These are phyloP conservation scores for Pichia nakasei DNA, from an alignment of 805 yeast species.

Conservation along the genomic window DNA sequence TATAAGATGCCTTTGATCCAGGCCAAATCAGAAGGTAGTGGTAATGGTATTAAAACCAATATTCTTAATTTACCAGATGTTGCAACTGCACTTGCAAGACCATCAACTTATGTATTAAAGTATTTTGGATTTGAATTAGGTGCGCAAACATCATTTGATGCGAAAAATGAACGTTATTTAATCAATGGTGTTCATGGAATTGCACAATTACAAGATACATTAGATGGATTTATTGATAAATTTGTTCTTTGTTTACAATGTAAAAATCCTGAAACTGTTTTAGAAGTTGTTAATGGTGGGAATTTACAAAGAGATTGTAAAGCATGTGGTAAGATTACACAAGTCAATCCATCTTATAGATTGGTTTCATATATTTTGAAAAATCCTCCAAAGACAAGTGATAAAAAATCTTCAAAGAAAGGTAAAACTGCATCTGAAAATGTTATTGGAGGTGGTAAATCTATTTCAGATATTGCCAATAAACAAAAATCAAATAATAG, in stretches of 20 bases:
- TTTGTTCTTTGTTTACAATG: slow-evolving; percentile 92
- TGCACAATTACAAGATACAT: slow-evolving; percentile 79
- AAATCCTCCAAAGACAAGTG: slow-evolving; percentile 66
- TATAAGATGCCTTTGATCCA: slow-evolving; percentile 98
- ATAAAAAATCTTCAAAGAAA: slow-evolving; percentile 37
- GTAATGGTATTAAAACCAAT: slow-evolving; percentile 97
- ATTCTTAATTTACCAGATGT: slow-evolving; percentile 86
- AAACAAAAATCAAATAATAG: slow-evolving; percentile 21
- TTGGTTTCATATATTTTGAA: slow-evolving; percentile 79
- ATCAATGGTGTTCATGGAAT: slow-evolving; percentile 95
- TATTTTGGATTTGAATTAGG: slow-evolving; percentile 96
- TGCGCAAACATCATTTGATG: slow-evolving; percentile 84
- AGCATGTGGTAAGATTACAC: slow-evolving; percentile 91
- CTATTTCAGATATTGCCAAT: slow-evolving; percentile 71
- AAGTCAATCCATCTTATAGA: slow-evolving; percentile 78
- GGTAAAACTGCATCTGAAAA: slow-evolving; percentile 68
- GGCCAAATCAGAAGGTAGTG: slow-evolving; percentile 96
- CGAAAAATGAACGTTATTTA: slow-evolving; percentile 73
- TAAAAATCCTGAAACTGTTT: slow-evolving; percentile 96
- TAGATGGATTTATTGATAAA: slow-evolving; percentile 89
- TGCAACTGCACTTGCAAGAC: slow-evolving; percentile 90
- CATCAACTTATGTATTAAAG: slow-evolving; percentile 85
- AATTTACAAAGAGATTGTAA: slow-evolving; percentile 86
- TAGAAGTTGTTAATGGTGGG: slow-evolving; percentile 67
- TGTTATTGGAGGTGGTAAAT: slow-evolving; percentile 79